Conservation (phyloP, 495 filamentous ascomycete species). For the Aspergillus nanangensis region DNA sequence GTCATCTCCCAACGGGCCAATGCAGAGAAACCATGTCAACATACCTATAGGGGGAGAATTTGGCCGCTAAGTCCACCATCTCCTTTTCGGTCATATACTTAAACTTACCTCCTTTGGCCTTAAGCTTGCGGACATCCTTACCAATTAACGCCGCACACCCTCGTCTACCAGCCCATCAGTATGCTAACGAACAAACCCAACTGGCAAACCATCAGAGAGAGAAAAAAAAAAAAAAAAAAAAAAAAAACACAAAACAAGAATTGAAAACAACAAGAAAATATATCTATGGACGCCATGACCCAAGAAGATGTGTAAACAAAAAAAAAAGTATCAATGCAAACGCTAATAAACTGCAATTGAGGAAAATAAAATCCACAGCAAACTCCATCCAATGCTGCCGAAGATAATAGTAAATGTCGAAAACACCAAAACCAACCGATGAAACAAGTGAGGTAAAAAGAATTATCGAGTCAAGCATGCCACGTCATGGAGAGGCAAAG, state of each 20-base stretch:
- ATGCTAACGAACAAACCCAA: too few relatives aligned
- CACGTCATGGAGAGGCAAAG: conserved; percentile 10
- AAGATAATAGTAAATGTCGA: conserved; percentile 8
- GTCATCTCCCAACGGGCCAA: conserved; percentile 1
- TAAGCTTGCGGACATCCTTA: conserved; percentile 76
- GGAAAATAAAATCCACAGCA: background rate
- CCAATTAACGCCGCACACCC: conserved; percentile 89
- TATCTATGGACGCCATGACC: conserved; percentile 17
- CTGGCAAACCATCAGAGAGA: too few relatives aligned
- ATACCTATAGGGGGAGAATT: conserved; percentile 79
- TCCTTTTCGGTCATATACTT: conserved; percentile 95
- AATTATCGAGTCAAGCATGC: conserved; percentile 5
- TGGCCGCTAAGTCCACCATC: conserved; percentile 77
- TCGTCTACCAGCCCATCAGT: too few relatives aligned
- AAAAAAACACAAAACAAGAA: too few relatives aligned
- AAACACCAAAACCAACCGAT: conserved; percentile 1
- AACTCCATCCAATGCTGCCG: background rate
- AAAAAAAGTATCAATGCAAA: conserved; percentile 1
- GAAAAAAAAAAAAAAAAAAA: too few relatives aligned
- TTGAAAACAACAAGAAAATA: too few relatives aligned
- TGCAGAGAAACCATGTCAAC: conserved; percentile 17
- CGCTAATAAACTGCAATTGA: background rate
- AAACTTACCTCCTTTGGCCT: conserved; percentile 84
- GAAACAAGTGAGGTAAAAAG: conserved; percentile 2
- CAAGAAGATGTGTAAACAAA: conserved; percentile 6